phyloP scores from a whole-genome alignment of 495 filamentous ascomycete genomes.

The Hypomontagnella submonticulosa region DNA sequence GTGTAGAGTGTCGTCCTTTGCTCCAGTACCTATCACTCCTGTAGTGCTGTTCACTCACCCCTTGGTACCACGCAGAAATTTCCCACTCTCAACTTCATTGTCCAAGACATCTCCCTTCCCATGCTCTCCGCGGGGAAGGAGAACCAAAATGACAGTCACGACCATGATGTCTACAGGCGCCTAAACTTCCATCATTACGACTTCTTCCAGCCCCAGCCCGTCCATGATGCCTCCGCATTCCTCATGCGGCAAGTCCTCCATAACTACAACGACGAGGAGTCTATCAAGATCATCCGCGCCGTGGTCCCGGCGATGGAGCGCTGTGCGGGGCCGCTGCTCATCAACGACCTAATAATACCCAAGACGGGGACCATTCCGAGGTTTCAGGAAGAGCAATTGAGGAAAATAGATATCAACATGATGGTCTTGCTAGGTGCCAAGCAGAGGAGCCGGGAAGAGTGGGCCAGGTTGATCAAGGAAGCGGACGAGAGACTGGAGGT shows the following conservation, averaged over 20 bases:
- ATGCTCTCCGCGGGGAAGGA: slow-evolving; percentile 43
- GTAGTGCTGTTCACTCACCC: background rate
- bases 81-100: slow-evolving; percentile 42
- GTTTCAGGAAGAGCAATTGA: slow-evolving; percentile 12
- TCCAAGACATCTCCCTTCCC: slow-evolving; percentile 34
- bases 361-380: slow-evolving; percentile 17
- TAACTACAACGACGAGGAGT: slow-evolving; percentile 45
- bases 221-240: slow-evolving; percentile 33
- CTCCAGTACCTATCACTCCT: background rate
- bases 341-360: slow-evolving; percentile 51
- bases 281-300: slow-evolving; percentile 42
- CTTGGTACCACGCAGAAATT: slow-evolving; percentile 1
- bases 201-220: slow-evolving; percentile 51
- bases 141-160: background rate
- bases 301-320: slow-evolving; percentile 46
- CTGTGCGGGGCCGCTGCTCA: slow-evolving; percentile 45
- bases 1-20: too few relatives aligned
- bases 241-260: slow-evolving; percentile 49
- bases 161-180: slow-evolving; percentile 27
- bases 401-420: slow-evolving; percentile 49
- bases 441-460: slow-evolving; percentile 44
- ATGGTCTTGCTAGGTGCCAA: slow-evolving; percentile 41
- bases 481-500: too few relatives aligned
- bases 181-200: slow-evolving; percentile 41
- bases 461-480: too few relatives aligned